phyloP scores from a whole-genome alignment of 2,329 filamentous ascomycete genomes.

The Pseudogymnoascus sp. region DNA sequence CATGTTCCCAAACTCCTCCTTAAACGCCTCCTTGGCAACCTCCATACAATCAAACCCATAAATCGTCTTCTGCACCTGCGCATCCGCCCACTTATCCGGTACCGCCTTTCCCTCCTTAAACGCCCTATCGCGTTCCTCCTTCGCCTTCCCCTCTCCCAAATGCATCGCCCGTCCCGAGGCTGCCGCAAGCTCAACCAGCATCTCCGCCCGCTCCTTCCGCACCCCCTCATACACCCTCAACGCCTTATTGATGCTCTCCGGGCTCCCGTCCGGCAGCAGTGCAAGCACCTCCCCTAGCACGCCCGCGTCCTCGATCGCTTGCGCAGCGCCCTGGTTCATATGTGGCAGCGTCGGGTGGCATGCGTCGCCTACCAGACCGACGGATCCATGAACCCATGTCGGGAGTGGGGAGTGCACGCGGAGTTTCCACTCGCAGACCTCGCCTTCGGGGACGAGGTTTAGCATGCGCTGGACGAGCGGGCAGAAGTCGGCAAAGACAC shows the following conservation, averaged over 20 bases:
- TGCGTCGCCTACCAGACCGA: conserved; percentile 53
- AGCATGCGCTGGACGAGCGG: conserved; percentile 50
- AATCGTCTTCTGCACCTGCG: conserved; percentile 58
- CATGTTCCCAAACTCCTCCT: conserved; percentile 33
- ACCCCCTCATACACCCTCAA: conserved; percentile 47
- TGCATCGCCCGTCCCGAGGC: conserved; percentile 46
- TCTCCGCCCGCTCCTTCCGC: conserved; percentile 45
- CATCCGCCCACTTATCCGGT: conserved; percentile 63
- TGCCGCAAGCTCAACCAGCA: conserved; percentile 43
- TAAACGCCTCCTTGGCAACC: conserved; percentile 44
- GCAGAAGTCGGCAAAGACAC: conserved; percentile 54
- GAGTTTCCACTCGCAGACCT: conserved; percentile 58
- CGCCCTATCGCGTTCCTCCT: conserved; percentile 48
- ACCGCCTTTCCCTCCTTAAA: conserved; percentile 41
- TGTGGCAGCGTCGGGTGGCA: conserved; percentile 62
- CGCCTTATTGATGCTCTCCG: conserved; percentile 37
- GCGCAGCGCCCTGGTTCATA: conserved; percentile 57
- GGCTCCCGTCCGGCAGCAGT: conserved; percentile 30
- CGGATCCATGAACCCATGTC: conserved; percentile 48
- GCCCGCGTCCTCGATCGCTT: conserved; percentile 59
- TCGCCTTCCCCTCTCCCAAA: conserved; percentile 47
- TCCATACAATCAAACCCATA: conserved; percentile 54
- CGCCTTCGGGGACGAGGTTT: conserved; percentile 49
- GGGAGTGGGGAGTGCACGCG: conserved; percentile 48
- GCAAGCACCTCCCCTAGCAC: conserved; percentile 47